phyloP scores from a whole-genome alignment of 129 eudicot genomes.

The Chrysanthemum seticuspe region DNA sequence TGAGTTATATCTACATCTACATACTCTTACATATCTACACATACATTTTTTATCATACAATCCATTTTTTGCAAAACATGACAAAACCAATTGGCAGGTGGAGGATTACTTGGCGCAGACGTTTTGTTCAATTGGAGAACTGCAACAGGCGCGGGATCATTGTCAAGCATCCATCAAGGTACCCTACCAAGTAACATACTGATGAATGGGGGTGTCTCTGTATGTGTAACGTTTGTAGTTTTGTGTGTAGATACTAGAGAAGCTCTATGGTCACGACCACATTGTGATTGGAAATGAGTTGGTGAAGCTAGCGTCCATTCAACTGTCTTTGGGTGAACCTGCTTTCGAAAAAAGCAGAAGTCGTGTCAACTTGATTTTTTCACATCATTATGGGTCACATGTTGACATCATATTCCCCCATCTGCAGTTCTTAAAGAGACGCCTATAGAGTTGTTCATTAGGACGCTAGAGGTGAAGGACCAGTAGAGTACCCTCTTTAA shows the following conservation, averaged over 20 bases:
- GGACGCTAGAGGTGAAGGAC: background rate
- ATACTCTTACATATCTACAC: background rate
- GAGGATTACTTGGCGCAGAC: constrained; percentile 77
- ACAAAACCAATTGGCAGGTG: constrained; percentile 37
- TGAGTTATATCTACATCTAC: constrained; percentile 22
- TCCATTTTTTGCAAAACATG: background rate
- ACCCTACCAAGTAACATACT: constrained; percentile 16
- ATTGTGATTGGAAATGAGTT: constrained; percentile 76
- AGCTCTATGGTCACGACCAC: constrained; percentile 59
- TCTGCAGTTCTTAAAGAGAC: constrained; percentile 35
- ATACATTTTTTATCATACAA: background rate
- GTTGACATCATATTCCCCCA: constrained; percentile 49
- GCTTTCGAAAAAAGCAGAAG: constrained; percentile 31
- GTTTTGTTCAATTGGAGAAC: constrained; percentile 52
- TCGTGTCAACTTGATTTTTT: constrained; percentile 37
- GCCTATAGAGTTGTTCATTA: constrained; percentile 14
- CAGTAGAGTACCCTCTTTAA: background rate
- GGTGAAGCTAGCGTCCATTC: constrained; percentile 72
- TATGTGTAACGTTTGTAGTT: background rate
- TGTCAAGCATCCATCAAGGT: constrained; percentile 81
- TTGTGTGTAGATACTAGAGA: constrained; percentile 59
- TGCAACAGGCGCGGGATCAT: constrained; percentile 46
- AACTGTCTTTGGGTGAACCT: constrained; percentile 40
- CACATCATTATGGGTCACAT: constrained; percentile 66
- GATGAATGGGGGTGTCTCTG: background rate